Conservation (phyloP, 2,329 filamentous ascomycete species). For the Colletotrichum filicis region DNA sequence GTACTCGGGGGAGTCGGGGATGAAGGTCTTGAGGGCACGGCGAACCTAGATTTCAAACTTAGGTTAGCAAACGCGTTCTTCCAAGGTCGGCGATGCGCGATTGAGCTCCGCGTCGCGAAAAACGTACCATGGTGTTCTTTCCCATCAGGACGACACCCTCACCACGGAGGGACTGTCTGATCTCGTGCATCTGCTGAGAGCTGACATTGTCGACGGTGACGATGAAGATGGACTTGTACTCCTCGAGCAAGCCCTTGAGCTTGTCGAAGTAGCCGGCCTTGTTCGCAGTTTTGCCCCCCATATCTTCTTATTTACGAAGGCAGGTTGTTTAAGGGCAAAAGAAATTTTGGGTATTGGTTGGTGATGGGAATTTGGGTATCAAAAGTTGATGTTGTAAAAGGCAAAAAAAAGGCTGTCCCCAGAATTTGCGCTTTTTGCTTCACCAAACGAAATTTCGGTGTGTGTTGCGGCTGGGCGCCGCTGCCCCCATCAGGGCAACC, state of each 20-base stretch:
- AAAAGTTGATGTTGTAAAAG: slow-evolving; percentile 31
- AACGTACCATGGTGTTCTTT: slow-evolving; percentile 98
- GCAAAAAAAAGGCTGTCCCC: not conserved
- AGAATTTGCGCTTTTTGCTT: slow-evolving; percentile 30
- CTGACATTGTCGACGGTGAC: slow-evolving; percentile 99
- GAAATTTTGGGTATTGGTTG: slow-evolving; percentile 38
- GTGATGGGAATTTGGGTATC: slow-evolving; percentile 36
- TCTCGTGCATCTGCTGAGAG: slow-evolving; percentile 99
- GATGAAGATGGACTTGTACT: slow-evolving; percentile 98
- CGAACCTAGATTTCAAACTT: slow-evolving; percentile 72
- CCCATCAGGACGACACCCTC: slow-evolving; percentile 98
- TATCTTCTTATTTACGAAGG: slow-evolving; percentile 95
- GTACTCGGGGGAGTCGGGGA: slow-evolving; percentile 92
- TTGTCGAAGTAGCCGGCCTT: slow-evolving; percentile 99
- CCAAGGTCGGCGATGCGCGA: not conserved
- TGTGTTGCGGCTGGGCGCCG: not conserved
- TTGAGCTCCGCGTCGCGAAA: not conserved
- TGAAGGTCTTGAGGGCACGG: slow-evolving; percentile 96
- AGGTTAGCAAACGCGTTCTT: not conserved
- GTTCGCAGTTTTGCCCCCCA: slow-evolving; percentile 96
- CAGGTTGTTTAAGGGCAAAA: slow-evolving; percentile 97
- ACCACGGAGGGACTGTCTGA: slow-evolving; percentile 89
- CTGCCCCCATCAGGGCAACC: slow-evolving; percentile 49
- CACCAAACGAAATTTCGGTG: slow-evolving; percentile 23
- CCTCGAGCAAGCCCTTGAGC: slow-evolving; percentile 96